Base-by-base conservation (phyloP, 345 rosid genomes). In the Acer campestre region DNA sequence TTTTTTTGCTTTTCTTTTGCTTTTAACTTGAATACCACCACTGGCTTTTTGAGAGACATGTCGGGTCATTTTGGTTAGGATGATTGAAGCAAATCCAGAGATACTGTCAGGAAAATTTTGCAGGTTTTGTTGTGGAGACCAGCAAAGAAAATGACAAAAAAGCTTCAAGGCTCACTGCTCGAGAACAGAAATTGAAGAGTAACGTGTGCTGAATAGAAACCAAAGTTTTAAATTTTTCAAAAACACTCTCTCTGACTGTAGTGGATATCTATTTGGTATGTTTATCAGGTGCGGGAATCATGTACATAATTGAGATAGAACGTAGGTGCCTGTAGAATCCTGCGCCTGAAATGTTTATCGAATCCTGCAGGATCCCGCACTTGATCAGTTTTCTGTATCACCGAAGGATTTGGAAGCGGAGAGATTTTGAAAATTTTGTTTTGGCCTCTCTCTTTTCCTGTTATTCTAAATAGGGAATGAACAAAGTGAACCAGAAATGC, bases 91-190 rank as follows among this genome's bases (percentile, higher is more conserved):
- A 51, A 22, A 49, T 49, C 18, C 31, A 20, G 48, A 10, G 66
- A 71, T n/a, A 0, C 0, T 79, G 68, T 66, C 58, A 67, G 38
- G 61, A 18, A 38, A 71, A 46, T 14, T 14, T 53, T 53, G 46
- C 46, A 38, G 63, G 40, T 17, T 48, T 42, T 16, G 58, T 59
- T 20, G 63, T n/a, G 10, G 67, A 3, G 65, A 35, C 29, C 10
- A 75, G 67, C 42, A 22, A 53, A 71, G 61, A 75, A 35, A 53
- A 71, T 61, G 53, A 61, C 44, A 71, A 71, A 78, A 77, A 59
- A 71, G 73, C 68, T 64, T 53, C 58, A 31, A 58, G 76, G 71
- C 76, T 72, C 73, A 65, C 71, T 65, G 46, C 68, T 78, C 73
- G 77, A 72, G 68, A 59, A 72, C 48, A 55, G 25, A 25, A 46